Base-by-base conservation (phyloP, 352 stramenopile species). In the Globisporangium spinosum region DNA sequence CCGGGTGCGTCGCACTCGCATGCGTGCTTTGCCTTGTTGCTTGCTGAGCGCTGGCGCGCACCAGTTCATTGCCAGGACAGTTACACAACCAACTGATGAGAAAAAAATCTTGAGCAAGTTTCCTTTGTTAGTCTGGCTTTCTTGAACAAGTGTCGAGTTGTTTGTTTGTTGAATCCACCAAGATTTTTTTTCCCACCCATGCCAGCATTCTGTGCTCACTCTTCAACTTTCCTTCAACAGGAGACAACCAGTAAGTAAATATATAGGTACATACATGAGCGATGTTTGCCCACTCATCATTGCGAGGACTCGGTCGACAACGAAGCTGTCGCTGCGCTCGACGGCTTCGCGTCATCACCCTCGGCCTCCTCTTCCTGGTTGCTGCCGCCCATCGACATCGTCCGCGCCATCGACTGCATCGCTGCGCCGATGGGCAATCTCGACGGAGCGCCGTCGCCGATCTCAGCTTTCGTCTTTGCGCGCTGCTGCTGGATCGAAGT, bases 401-500 rank as follows among this genome's bases (percentile, higher is more conserved):
- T 62, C 15, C 49, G 53, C 35, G 51, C 56, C n/a, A 68, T 62
- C 9, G 62, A 64, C 15, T 64, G 71, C 60, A 60, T 59, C 23
- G 64, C 60, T 70, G 63, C 70, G 77, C 59, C 58, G 29, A 73
- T 70, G 38, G 68, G 58, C 38, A 70, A 58, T 13, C 62, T 61
- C 61, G 64, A 51, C 58, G 9, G 51, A 25, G 2, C 58, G 38
- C 38, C 38, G 22, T 56, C 22, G 49, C 22, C 22, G 45, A 34
- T 53, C 56, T 62, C 29, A 32, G 67, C 34, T n/a, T 64, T 66
- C 17, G 79, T 68, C 63, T 87, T 85, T n/a, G 74, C 77, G n/a
- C 75, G 78, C 64, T 89, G 76, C 47, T 81, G 68, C n/a, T 85
- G 57, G 58, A 91, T 88, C 35, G 78, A 80, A 20, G 72, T 78